Evolutionary conservation across 495 filamentous ascomycete species (phyloP), one percentile per base, ranked within the genome.

Genomic region (Aspergillus leporis): DNA sequence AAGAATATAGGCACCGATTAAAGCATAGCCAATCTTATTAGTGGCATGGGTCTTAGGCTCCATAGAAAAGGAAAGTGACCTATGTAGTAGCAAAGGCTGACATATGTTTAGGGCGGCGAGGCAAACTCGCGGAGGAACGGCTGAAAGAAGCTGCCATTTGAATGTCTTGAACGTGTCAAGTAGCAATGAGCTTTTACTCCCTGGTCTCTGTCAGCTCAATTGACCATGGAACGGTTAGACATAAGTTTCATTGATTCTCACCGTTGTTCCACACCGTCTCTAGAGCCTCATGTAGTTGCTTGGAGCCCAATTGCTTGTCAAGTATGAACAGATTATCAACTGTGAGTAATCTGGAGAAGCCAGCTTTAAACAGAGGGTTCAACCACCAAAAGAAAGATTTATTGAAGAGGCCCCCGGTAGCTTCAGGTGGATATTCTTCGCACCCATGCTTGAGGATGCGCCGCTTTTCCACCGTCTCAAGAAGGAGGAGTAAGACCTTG

Each of bases 41-140:
- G 72, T 72, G 51, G 57, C 64, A 8, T 61, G 40, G 22, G 70
- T 77, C 0, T 67, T 70, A 5, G 79, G 74, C 52, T 79, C 63
- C 8, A 74, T 56, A 5, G 82, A 78, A 48, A 82, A 80, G 7
- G 61, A 64, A 5, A 87, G 64, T 0, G 83, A 77, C 12, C 78
- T 71, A 47, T 83, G 75, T 14, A 90, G 76, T 21, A 90, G 75
- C 46, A 90, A 77, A 4, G 87, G 87, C 64, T 89, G 87, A 41
- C 79, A 81, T 58, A 87, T 83, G 52, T 74, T 81, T 66, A 90
- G 85, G 0, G 74, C 86, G 21, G 81, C 83, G 3, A 85, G 74
- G 36, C 71, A 80, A 2, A 80, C 66, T 31, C 85, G 70, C 3
- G 86, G 83, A 3, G 78, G 76, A 47, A 85, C 70, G 4, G 72